Conservation (phyloP, 129 eudicot genomes). For the Dittrichia graveolens region DNA sequence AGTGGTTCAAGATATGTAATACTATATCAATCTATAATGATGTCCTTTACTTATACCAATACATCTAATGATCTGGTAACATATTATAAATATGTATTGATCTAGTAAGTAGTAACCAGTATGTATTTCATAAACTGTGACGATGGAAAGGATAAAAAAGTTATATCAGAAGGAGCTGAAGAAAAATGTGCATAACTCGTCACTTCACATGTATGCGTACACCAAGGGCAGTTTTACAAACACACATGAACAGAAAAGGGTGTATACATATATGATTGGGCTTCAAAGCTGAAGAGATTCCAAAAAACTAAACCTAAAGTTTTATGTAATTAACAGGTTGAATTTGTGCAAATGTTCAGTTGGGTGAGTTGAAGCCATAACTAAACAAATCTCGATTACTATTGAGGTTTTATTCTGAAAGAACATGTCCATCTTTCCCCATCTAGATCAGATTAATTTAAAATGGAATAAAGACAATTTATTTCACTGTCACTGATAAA, state of each 20-base stretch:
- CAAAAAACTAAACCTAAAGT: too few species aligned
- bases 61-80: not conserved
- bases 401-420: not conserved
- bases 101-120: conserved; percentile 18
- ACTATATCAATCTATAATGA: not conserved
- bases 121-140: not conserved
- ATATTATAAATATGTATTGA: conserved; percentile 1
- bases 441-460: not conserved
- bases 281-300: too few species aligned
- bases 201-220: too few species aligned
- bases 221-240: too few species aligned
- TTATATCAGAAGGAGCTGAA: not conserved
- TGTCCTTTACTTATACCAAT: not conserved
- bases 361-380: conserved; percentile 3
- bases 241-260: too few species aligned
- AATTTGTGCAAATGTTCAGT: too few species aligned
- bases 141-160: not conserved
- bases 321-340: too few species aligned
- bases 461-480: not conserved
- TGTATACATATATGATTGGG: too few species aligned
- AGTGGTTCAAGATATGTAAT: not conserved
- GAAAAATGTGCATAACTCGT: not conserved
- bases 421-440: not conserved
- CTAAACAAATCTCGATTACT: not conserved
- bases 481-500: too few species aligned